These are phyloP conservation scores for Mycena sanguinolenta DNA, from an alignment of 768 basidiomycete genomes.

Conservation along the genomic window DNA sequence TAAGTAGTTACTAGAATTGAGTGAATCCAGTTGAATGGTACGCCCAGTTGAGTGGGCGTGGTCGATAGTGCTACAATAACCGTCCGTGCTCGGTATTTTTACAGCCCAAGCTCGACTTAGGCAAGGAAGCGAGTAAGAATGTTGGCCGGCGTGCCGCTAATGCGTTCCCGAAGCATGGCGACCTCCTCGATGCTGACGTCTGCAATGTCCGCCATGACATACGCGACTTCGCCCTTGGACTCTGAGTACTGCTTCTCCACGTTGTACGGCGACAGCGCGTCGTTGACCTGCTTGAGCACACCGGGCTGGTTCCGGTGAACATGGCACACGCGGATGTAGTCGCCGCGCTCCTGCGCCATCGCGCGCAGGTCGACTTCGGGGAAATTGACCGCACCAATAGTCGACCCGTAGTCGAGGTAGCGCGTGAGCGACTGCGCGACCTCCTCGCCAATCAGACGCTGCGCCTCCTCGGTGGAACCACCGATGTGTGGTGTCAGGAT, in stretches of 20 bases:
- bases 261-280: constrained; percentile 93
- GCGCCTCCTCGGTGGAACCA: constrained; percentile 98
- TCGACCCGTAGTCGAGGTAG: constrained; percentile 94
- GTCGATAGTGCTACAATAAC: constrained; percentile 40
- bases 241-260: constrained; percentile 99
- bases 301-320: constrained; percentile 96
- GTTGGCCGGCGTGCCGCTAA: constrained; percentile 85
- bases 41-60: constrained; percentile 52
- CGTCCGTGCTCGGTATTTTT: constrained; percentile 51
- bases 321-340: constrained; percentile 91
- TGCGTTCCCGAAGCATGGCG: constrained; percentile 80
- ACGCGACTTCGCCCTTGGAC: constrained; percentile 92
- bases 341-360: constrained; percentile 86
- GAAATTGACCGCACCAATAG: constrained; percentile 96
- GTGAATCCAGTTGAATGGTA: constrained; percentile 69
- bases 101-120: constrained; percentile 43
- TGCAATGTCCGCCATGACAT: constrained; percentile 97
- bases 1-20: constrained; percentile 37
- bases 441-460: constrained; percentile 96
- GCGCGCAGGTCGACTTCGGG: constrained; percentile 97
- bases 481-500: constrained; percentile 99
- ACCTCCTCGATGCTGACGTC: constrained; percentile 88
- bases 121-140: constrained; percentile 91
- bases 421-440: constrained; percentile 87
- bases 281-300: constrained; percentile 95